These are phyloP conservation scores for Floccularia luteovirens DNA, from an alignment of 768 basidiomycete genomes.

Conservation along the genomic window DNA sequence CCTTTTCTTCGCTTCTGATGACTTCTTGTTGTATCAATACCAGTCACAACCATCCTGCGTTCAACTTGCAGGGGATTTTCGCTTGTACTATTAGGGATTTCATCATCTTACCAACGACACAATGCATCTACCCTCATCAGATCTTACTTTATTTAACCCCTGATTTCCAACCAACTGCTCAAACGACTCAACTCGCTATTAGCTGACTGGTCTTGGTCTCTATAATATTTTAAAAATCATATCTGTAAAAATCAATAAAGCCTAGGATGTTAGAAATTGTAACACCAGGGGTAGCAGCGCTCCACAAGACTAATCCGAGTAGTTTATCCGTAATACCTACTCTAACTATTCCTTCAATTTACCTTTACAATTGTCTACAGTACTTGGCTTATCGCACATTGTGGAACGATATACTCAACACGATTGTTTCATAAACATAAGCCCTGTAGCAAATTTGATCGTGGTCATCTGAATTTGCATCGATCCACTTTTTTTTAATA, in stretches of 20 bases:
- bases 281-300: neutral
- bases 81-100: slow-evolving; percentile 4
- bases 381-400: too few relatives aligned
- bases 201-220: slow-evolving; percentile 9
- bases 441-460: too few relatives aligned
- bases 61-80: slow-evolving; percentile 34
- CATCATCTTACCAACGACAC: slow-evolving; percentile 1
- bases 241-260: neutral
- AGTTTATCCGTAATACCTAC: too few relatives aligned
- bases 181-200: slow-evolving; percentile 25
- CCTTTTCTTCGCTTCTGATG: slow-evolving; percentile 4
- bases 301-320: neutral
- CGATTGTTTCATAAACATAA: too few relatives aligned
- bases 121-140: neutral
- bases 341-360: too few relatives aligned
- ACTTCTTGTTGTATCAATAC: slow-evolving; percentile 5
- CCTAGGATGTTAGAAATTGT: neutral
- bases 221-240: neutral
- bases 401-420: too few relatives aligned
- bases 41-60: slow-evolving; percentile 30
- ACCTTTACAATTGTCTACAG: too few relatives aligned
- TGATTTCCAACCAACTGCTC: slow-evolving; percentile 1
- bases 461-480: too few relatives aligned
- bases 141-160: slow-evolving; percentile 1
- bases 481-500: too few relatives aligned